phyloP scores from a whole-genome alignment of 2,329 filamentous ascomycete genomes.

The Penicillium griseofulvum region DNA sequence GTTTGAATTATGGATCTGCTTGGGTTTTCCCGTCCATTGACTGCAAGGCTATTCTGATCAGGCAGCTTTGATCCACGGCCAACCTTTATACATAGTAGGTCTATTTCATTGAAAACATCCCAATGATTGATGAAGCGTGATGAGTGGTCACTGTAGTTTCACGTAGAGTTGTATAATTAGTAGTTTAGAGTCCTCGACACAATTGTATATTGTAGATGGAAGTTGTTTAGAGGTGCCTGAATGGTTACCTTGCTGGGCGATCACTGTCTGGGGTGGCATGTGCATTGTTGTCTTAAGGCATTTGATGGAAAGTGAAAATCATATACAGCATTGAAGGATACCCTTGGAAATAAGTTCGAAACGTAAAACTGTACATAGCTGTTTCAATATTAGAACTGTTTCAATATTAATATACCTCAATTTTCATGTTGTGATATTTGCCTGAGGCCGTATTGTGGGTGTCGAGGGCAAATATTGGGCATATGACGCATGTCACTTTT shows the following conservation, averaged over 20 bases:
- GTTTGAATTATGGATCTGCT: slow-evolving; percentile 12
- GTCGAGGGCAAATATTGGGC: background rate
- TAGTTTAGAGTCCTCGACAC: background rate
- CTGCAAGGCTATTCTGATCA: background rate
- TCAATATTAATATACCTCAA: background rate
- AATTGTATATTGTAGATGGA: background rate
- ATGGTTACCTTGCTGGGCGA: background rate
- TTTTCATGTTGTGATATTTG: background rate
- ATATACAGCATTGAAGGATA: background rate
- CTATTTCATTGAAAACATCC: slow-evolving; percentile 6
- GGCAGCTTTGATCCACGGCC: background rate
- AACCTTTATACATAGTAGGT: background rate
- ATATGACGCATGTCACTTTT: slow-evolving; percentile 1
- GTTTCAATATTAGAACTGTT: background rate
- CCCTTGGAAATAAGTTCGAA: no score
- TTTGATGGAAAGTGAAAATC: background rate
- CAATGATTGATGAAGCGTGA: slow-evolving; percentile 12
- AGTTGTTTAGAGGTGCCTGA: background rate
- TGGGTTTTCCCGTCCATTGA: background rate
- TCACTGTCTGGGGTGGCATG: background rate
- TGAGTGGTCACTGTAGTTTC: background rate
- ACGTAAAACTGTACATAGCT: background rate
- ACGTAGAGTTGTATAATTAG: background rate
- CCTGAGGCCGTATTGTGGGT: slow-evolving; percentile 5
- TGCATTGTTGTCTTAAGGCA: background rate